Percentiles rank a stretch among this genome's conserved stretches.
phyloP scores from a whole-genome alignment of 148 eudicot genomes.

The Rhododendron williamsianum region DNA sequence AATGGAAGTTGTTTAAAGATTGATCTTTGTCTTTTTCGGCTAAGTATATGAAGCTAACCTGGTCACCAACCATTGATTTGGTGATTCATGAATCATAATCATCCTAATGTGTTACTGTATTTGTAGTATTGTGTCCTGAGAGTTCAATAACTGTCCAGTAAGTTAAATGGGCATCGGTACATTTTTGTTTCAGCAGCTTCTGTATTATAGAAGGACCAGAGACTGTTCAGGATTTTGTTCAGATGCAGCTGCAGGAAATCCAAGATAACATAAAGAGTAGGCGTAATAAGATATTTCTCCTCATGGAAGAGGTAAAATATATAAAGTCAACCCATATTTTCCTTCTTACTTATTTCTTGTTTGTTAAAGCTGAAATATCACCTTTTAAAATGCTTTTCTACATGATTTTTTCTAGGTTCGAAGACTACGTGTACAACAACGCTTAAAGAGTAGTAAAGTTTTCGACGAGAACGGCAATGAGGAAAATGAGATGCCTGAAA shows the following conservation, averaged over 20 bases:
- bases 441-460: slow-evolving; percentile 49
- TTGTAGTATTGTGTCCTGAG: background rate
- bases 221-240: slow-evolving; percentile 79
- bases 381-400: background rate
- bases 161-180: background rate
- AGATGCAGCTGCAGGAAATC: slow-evolving; percentile 78
- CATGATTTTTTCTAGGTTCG: slow-evolving; percentile 46
- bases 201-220: slow-evolving; percentile 98
- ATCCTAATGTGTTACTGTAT: background rate
- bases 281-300: slow-evolving; percentile 92
- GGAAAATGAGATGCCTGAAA: slow-evolving; percentile 84
- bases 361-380: background rate
- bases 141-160: background rate
- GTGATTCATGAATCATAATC: background rate
- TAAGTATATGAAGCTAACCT: background rate
- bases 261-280: slow-evolving; percentile 81
- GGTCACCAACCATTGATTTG: background rate
- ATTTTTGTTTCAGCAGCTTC: slow-evolving; percentile 49
- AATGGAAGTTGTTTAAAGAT: background rate
- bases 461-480: slow-evolving; percentile 36
- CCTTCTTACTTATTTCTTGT: background rate
- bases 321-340: background rate
- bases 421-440: slow-evolving; percentile 82
- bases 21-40: background rate
- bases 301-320: slow-evolving; percentile 86